phyloP scores from a whole-genome alignment of 2,329 filamentous ascomycete genomes.

The Pseudocercospora crystallina region DNA sequence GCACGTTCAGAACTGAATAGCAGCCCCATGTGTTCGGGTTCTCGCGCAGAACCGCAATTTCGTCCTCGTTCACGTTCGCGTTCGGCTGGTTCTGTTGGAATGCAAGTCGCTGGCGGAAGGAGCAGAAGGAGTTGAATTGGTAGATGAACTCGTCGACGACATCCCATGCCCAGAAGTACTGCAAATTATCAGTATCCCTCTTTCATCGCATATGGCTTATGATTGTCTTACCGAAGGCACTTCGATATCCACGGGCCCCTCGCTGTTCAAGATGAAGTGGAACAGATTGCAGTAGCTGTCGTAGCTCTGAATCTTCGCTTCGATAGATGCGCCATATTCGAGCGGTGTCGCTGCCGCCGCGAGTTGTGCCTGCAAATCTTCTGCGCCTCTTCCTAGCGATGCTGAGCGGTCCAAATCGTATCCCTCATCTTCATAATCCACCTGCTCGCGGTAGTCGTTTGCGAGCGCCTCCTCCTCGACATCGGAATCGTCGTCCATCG shows the following conservation, averaged over 20 bases:
- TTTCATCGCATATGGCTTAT: constrained; percentile 2
- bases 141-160: constrained; percentile 99
- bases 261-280: constrained; percentile 98
- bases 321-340: constrained; percentile 91
- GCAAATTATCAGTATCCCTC: constrained; percentile 4
- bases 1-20: constrained; percentile 98
- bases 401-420: constrained; percentile 70
- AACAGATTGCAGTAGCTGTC: constrained; percentile 99
- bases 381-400: constrained; percentile 65
- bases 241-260: constrained; percentile 96
- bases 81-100: constrained; percentile 51
- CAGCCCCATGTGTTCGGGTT: constrained; percentile 99
- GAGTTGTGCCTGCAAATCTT: constrained; percentile 91
- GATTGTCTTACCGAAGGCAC: constrained; percentile 76
- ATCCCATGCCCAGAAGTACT: constrained; percentile 99
- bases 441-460: constrained; percentile 93
- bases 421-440: constrained; percentile 76
- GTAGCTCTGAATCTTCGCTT: constrained; percentile 98
- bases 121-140: constrained; percentile 99
- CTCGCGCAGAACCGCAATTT: constrained; percentile 85
- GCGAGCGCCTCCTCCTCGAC: constrained; percentile 94
- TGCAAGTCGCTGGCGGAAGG: constrained; percentile 89
- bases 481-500: constrained; percentile 66
- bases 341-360: constrained; percentile 89
- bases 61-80: constrained; percentile 77